phyloP scores from a whole-genome alignment of 164 flowering plant species.

The Annona cherimola region DNA sequence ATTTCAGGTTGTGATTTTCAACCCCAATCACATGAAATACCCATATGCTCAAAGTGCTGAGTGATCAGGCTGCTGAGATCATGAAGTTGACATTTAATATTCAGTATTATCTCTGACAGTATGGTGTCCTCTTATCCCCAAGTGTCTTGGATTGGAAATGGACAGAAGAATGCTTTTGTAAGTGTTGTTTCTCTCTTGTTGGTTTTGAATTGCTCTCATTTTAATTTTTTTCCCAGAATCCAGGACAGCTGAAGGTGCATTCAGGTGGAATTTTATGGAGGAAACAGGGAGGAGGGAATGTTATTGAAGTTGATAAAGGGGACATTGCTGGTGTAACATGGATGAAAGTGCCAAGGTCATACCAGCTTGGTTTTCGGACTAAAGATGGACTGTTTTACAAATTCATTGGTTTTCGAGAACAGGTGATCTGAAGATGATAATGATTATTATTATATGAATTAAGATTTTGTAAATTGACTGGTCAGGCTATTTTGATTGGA shows the following conservation, averaged over 20 bases:
- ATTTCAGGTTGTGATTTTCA: too few species aligned
- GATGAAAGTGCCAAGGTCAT: constrained; percentile 91
- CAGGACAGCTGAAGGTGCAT: constrained; percentile 78
- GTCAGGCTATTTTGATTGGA: background rate
- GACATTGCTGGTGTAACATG: constrained; percentile 68
- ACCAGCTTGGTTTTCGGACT: constrained; percentile 68
- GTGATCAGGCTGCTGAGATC: too few species aligned
- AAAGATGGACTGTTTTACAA: constrained; percentile 88
- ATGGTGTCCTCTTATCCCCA: too few species aligned
- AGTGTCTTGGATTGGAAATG: too few species aligned
- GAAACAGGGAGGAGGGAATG: constrained; percentile 93
- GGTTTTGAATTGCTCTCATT: background rate
- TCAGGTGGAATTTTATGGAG: constrained; percentile 80
- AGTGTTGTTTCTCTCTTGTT: background rate
- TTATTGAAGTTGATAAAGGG: constrained; percentile 68
- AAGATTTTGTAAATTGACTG: too few species aligned
- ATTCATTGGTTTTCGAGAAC: constrained; percentile 89
- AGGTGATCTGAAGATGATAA: constrained; percentile 31
- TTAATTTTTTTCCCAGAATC: constrained; percentile 45
- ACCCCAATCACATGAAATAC: too few species aligned
- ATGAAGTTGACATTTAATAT: too few species aligned
- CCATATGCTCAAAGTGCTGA: too few species aligned
- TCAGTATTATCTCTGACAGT: too few species aligned
- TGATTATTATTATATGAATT: too few species aligned
- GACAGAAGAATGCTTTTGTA: background rate